Evolutionary conservation across 2,329 filamentous ascomycete genomes (phyloP).

Genomic region (Fusarium piperis): DNA sequence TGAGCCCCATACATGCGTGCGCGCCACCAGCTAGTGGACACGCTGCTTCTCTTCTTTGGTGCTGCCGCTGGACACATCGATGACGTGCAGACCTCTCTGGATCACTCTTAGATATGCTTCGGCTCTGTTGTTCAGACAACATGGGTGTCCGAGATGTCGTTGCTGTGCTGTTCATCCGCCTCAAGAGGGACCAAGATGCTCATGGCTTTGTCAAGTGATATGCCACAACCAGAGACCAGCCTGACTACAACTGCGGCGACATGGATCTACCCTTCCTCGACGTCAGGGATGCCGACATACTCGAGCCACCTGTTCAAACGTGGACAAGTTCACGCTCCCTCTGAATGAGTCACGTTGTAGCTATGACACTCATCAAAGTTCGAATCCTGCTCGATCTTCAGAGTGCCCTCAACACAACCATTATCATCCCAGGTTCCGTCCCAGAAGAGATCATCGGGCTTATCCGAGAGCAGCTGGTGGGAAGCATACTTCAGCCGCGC

Average conservation of each 20-base stretch:
- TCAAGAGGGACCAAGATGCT: conserved; percentile 60
- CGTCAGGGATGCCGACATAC: conserved; percentile 50
- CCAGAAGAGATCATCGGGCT: conserved; percentile 36
- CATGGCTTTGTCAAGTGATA: conserved; percentile 56
- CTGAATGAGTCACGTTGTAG: conserved; percentile 17
- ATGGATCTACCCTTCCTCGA: conserved; percentile 43
- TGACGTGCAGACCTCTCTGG: conserved; percentile 47
- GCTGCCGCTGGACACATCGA: conserved; percentile 41
- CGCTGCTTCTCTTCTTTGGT: conserved; percentile 42
- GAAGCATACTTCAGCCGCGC: not conserved
- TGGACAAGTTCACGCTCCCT: conserved; percentile 1
- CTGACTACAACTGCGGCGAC: conserved; percentile 34
- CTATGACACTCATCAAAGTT: conserved; percentile 38
- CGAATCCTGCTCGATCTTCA: conserved; percentile 37
- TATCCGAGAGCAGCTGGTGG: conserved; percentile 26
- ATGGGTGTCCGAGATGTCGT: conserved; percentile 53
- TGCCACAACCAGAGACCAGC: conserved; percentile 16
- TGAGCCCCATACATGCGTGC: conserved; percentile 53
- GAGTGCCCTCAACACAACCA: conserved; percentile 19
- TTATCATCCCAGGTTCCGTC: conserved; percentile 8
- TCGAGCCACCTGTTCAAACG: conserved; percentile 46
- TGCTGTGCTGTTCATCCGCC: conserved; percentile 55
- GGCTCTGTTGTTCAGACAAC: conserved; percentile 56
- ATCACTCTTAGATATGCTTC: conserved; percentile 56
- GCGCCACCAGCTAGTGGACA: conserved; percentile 44